These are phyloP conservation scores for Graphilbum ipis-grandicollis DNA, from an alignment of 2,329 filamentous ascomycete genomes.

Conservation along the genomic window DNA sequence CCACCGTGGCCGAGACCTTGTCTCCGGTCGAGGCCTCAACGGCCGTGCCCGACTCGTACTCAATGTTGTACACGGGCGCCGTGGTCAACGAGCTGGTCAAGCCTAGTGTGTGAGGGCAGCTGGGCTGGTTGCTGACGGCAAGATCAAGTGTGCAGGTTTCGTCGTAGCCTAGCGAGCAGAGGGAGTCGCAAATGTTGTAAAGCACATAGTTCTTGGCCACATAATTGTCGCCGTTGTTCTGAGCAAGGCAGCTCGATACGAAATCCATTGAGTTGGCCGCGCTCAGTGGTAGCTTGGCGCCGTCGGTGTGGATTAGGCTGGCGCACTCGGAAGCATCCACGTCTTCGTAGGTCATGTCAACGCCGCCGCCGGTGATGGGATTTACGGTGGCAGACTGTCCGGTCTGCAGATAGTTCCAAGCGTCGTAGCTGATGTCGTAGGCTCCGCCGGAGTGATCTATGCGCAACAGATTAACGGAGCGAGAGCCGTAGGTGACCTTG, in stretches of 20 bases:
- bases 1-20: conserved; percentile 2
- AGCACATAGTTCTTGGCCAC: conserved; percentile 33
- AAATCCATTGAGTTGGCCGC: conserved; percentile 41
- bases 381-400: conserved; percentile 27
- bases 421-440: conserved; percentile 41
- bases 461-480: conserved; percentile 37
- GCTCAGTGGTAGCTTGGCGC: conserved; percentile 32
- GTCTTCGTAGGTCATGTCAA: conserved; percentile 31
- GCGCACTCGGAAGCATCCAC: conserved; percentile 30
- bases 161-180: conserved; percentile 31
- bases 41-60: conserved; percentile 29
- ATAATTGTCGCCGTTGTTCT: conserved; percentile 27
- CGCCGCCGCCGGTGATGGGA: conserved; percentile 30
- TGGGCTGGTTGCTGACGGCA: conserved; percentile 28
- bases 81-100: conserved; percentile 16
- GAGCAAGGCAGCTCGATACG: conserved; percentile 25
- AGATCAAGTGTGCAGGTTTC: conserved; percentile 27
- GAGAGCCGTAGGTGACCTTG: conserved; percentile 29
- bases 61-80: conserved; percentile 30
- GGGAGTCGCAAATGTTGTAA: conserved; percentile 33
- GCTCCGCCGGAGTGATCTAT: conserved; percentile 38
- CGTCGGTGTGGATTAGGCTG: conserved; percentile 29
- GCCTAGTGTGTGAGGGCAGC: conserved; percentile 29
- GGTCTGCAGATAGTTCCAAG: conserved; percentile 39
- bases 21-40: conserved; percentile 17